Base-by-base conservation (phyloP, 2,329 filamentous ascomycete species). In the Rhynchosporium agropyri region DNA sequence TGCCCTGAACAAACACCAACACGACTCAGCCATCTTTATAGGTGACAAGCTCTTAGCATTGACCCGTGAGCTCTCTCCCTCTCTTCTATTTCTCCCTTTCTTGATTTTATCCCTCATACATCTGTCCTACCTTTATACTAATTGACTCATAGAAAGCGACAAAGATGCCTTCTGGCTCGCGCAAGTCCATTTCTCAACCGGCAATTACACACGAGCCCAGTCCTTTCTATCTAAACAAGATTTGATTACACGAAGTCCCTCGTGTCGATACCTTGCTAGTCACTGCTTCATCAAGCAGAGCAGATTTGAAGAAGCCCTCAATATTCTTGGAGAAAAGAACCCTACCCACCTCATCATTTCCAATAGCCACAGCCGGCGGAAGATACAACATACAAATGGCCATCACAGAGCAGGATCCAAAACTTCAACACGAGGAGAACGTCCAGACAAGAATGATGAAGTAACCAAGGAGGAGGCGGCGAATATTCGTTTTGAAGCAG, bases 161-260 rank as follows among this genome's bases (percentile, higher is more conserved):
- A 89, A 91, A 68, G 95, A 99, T 76, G 94, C 93, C 46, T 97
- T 97, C 74, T 97, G 92, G 89, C 88, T 99, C 49, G 95, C 95
- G n/a, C 94, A 98, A 78, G 92, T 97, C 43, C 94, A 99, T 77
- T 99, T 98, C 78, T 90, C 89, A 58, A 95, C 92, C 55, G 93
- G 92, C 71, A 97, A 98, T 80, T 97, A 96, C 77, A 95, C 90
- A 8, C 90, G 95, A 71, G 93, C 95, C 2, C 89, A 97, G 71
- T 85, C 91, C 29, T 90, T 97, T 68, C 86, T 99, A 65, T 86
- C 88, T 36, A 89, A 91, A 72, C 89, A 93, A 75, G 90, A 96
- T 75, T 85, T 98, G 66, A 85, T 95, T 70, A 79, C 85, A 50
- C 87, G 90, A 70, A 97, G 90, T 71, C 85, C 92, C 0, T 91